Percentiles rank a stretch among this genome's conserved stretches.
Conservation (phyloP, 2,329 filamentous ascomycete species). For the Venturia effusa region DNA sequence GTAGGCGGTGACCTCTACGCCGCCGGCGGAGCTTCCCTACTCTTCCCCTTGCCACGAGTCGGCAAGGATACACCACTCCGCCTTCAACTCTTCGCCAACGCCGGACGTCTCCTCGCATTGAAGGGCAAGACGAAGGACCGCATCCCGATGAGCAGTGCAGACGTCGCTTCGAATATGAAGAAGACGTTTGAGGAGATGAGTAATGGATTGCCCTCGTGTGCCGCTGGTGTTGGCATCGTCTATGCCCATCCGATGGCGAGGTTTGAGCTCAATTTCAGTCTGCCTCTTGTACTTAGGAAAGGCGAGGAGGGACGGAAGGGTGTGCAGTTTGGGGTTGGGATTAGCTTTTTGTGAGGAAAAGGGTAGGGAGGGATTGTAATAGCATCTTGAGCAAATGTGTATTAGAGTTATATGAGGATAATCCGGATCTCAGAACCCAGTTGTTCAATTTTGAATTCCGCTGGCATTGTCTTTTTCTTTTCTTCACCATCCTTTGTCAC, state of each 20-base stretch:
- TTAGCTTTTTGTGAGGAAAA: constrained; percentile 86
- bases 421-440: too few relatives aligned
- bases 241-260: constrained; percentile 90
- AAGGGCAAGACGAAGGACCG: constrained; percentile 36
- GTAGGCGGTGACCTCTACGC: constrained; percentile 88
- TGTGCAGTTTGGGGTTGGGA: constrained; percentile 87
- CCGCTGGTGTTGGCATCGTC: constrained; percentile 80
- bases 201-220: constrained; percentile 65
- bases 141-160: constrained; percentile 36
- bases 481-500: too few relatives aligned
- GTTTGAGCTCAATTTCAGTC: constrained; percentile 91
- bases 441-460: too few relatives aligned
- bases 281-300: constrained; percentile 70
- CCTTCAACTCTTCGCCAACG: constrained; percentile 84
- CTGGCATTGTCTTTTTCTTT: too few relatives aligned
- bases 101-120: constrained; percentile 71
- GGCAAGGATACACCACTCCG: constrained; percentile 76
- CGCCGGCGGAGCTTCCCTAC: constrained; percentile 74
- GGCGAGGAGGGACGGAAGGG: constrained; percentile 88
- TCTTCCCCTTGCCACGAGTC: constrained; percentile 72
- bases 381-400: not conserved
- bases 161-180: constrained; percentile 44
- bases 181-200: constrained; percentile 59
- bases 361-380: not conserved
- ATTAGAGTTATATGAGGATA: too few relatives aligned